phyloP scores from a whole-genome alignment of 1,139 yeast species.

The Ogataea hybrid region DNA sequence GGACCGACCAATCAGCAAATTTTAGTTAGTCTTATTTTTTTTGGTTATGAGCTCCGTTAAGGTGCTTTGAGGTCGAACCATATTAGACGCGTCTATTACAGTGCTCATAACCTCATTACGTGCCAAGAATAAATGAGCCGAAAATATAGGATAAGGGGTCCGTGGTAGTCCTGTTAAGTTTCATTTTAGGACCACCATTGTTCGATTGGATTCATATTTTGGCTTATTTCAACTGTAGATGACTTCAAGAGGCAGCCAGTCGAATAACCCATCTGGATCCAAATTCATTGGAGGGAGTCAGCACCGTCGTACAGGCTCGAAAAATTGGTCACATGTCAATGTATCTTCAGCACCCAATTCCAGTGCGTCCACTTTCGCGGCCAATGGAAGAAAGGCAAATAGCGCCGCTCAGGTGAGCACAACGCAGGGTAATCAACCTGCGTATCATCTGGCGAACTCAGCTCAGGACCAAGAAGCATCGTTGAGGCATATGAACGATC shows the following conservation, averaged over 20 bases:
- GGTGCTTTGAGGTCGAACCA: background rate
- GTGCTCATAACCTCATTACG: constrained; percentile 3
- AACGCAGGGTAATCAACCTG: constrained; percentile 16
- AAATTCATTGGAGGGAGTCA: constrained; percentile 6
- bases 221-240: background rate
- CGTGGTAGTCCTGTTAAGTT: no score
- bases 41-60: constrained; percentile 5
- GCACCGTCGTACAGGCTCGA: constrained; percentile 23
- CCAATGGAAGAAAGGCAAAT: constrained; percentile 7
- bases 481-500: constrained; percentile 34
- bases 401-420: background rate
- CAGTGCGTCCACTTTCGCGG: no score
- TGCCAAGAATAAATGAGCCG: no score
- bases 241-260: constrained; percentile 6
- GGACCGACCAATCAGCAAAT: constrained; percentile 9
- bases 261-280: background rate
- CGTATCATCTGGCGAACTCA: no score
- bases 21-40: background rate
- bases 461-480: no score
- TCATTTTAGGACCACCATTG: no score
- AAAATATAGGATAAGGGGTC: no score
- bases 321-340: constrained; percentile 11
- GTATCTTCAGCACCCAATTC: constrained; percentile 1
- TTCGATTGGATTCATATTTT: no score
- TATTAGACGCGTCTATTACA: constrained; percentile 1